Evolutionary conservation across 1,139 yeast genomes (phyloP), one percentile per base, ranked within the genome.

Genomic region (Diutina pseudorugosa): DNA sequence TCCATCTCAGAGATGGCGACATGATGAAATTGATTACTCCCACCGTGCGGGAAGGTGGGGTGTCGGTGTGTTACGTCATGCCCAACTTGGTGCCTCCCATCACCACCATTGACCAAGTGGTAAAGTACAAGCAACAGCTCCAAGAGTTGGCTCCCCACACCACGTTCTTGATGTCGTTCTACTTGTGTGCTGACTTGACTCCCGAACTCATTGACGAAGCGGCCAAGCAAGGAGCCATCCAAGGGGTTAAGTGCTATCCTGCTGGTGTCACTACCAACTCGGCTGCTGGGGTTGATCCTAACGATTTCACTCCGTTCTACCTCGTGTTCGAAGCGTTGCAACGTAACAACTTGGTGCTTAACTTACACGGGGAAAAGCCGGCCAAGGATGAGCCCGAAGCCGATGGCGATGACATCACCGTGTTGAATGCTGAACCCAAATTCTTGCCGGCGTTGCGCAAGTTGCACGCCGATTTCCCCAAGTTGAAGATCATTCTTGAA

Each of bases 221-320:
- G 33, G 94, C 93, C n/a, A 66, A 75, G 55, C 64, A 70, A 14
- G 84, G 84, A 2, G 84, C 84, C 52, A 81, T 90, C 43, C 82
- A 85, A 44, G 95, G 95, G 55, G 86, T 90, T 58, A 94, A 93
- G 66, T 90, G 96, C 66, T 93, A 94, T 65, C 98, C 98, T 33
- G 97, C 98, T 1, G 99, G 99, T 51, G 99, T 94, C 40, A 93
- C 99, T 14, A 93, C 99, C 51, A 94, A 93, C 70, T 88, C 96
- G 7, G 69, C 78, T 52, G 88, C 84, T n/a, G 98, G 98, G 48
- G 97, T 93, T 41, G 93, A 85, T 65, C 94, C 94, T 27, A 88
- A 90, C 60, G 95, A 93, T 62, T 93, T 93, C 66, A 79, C 83
- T 52, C 82, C 78, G 3, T 94, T 90, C 63, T 93, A 90, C 65